Evolutionary conservation across 148 eudicot genomes (phyloP), one percentile per base, ranked within the genome.

Genomic region (Pouteria glomerata): DNA sequence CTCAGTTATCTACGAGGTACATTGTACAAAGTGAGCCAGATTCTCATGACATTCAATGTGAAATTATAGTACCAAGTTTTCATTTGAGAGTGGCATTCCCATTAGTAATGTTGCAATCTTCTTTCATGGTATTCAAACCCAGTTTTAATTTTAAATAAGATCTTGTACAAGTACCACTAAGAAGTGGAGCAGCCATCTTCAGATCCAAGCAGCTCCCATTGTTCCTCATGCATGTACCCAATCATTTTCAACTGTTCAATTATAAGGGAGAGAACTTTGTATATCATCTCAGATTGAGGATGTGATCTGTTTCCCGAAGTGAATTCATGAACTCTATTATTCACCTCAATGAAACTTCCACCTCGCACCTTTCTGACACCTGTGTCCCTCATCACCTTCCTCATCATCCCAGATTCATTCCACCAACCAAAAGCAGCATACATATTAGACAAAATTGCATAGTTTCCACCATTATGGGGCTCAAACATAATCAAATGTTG

Each of bases 401-500:
- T 83, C 15, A 71, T 76, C 34, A 66, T 71, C 73, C 86, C 78
- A 66, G 89, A 81, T 69, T 85, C 85, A 65, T 76, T 75, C 91
- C 85, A 83, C 48, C 66, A 44, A 50, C 91, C 87, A 57, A 73
- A 52, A 19, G 80, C 64, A 58, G 89, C 79, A 74, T 81, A 88
- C 21, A 79, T 79, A 76, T 88, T 88, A 24, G 86, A 85, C 34
- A 84, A 69, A 59, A 83, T 78, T 27, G 79, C 48, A 68, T 85
- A 83, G 51, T 82, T 85, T 58, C 92, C 92, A 48, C 87, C 74
- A 74, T 85, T 83, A 42, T 76, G 58, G 8, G 92, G 89, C 80
- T 88, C 92, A 72, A 85, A 41, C 24, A 48, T 42, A 34, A 77
- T 76, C 53, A 88, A 74, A 34, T 74, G 75, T 8, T 55, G 58